A percentile compares a stretch with the other conserved stretches of the same genome.
Conservation (phyloP, 768 basidiomycete genomes). For the Tremella yokohamensis region DNA sequence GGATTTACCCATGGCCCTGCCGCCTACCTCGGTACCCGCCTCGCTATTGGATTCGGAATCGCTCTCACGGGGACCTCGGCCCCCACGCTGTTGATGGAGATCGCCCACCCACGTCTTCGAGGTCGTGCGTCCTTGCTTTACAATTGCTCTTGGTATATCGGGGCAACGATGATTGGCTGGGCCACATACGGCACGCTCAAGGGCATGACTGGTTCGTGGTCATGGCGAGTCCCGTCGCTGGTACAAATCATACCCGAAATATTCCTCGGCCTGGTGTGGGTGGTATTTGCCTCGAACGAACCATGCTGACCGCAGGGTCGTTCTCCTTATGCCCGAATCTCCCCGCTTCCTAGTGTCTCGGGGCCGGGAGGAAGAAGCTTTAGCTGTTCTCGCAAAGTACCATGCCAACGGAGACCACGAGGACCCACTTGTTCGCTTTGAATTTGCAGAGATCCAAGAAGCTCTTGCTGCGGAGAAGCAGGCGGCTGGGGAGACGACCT, state of each 20-base stretch:
- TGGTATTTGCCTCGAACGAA: no score
- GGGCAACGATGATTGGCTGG: background rate
- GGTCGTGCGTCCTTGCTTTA: background rate
- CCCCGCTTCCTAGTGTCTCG: constrained; percentile 6
- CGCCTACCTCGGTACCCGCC: constrained; percentile 5
- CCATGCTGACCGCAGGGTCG: background rate
- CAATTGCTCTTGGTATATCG: constrained; percentile 2
- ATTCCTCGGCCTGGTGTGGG: no score
- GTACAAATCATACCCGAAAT: constrained; percentile 13
- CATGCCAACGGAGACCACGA: constrained; percentile 11
- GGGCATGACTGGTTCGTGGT: constrained; percentile 18
- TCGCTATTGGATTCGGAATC: constrained; percentile 60
- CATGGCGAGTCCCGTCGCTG: constrained; percentile 20
- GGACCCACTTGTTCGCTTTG: constrained; percentile 37
- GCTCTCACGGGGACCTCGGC: constrained; percentile 66
- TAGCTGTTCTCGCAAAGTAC: constrained; percentile 11
- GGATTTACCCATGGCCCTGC: background rate
- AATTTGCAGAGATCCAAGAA: constrained; percentile 51
- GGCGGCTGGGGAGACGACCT: constrained; percentile 9
- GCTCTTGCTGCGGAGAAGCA: constrained; percentile 41
- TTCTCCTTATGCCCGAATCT: constrained; percentile 18
- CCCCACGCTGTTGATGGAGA: constrained; percentile 75
- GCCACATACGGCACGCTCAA: constrained; percentile 18
- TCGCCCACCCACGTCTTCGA: constrained; percentile 65
- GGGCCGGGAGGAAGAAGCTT: constrained; percentile 11